phyloP scores from a whole-genome alignment of 2,329 filamentous ascomycete genomes.

The Penicillium sp. region DNA sequence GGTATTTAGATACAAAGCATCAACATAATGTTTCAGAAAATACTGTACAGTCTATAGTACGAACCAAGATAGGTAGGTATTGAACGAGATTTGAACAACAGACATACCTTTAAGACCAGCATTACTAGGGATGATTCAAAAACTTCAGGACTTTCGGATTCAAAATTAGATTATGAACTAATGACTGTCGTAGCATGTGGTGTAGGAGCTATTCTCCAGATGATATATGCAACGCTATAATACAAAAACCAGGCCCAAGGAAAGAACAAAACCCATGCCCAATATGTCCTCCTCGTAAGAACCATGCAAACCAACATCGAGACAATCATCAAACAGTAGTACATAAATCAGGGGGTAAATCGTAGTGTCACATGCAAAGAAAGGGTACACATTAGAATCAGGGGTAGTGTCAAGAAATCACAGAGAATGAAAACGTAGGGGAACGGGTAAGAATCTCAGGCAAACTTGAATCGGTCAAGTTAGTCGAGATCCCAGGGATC shows the following conservation, averaged over 20 bases:
- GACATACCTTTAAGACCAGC: too few species aligned
- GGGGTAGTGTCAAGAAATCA: conserved; percentile 16
- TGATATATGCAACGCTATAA: conserved; percentile 31
- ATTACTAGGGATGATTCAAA: too few species aligned
- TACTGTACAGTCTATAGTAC: too few species aligned
- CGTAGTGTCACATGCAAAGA: conserved; percentile 19
- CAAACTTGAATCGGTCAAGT: neutral
- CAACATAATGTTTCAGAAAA: too few species aligned
- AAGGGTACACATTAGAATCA: conserved; percentile 27
- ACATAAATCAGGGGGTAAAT: conserved; percentile 16
- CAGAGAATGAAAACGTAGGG: conserved; percentile 10
- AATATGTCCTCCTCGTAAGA: conserved; percentile 18
- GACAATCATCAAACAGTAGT: conserved; percentile 14
- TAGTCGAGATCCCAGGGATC: conserved; percentile 41
- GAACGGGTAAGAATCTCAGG: neutral
- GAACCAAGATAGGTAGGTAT: too few species aligned
- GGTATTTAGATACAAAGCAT: too few species aligned
- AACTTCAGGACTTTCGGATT: neutral
- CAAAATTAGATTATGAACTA: conserved; percentile 3
- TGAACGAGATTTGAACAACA: too few species aligned
- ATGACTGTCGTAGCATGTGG: neutral
- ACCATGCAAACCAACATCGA: conserved; percentile 18
- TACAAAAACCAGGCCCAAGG: conserved; percentile 18
- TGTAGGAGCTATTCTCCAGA: conserved; percentile 4
- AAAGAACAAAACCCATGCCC: conserved; percentile 15